Percentiles rank a stretch among this genome's conserved stretches.
Evolutionary conservation across 2,329 filamentous ascomycete genomes (phyloP).

Genomic region (Aspergillus vadensis): DNA sequence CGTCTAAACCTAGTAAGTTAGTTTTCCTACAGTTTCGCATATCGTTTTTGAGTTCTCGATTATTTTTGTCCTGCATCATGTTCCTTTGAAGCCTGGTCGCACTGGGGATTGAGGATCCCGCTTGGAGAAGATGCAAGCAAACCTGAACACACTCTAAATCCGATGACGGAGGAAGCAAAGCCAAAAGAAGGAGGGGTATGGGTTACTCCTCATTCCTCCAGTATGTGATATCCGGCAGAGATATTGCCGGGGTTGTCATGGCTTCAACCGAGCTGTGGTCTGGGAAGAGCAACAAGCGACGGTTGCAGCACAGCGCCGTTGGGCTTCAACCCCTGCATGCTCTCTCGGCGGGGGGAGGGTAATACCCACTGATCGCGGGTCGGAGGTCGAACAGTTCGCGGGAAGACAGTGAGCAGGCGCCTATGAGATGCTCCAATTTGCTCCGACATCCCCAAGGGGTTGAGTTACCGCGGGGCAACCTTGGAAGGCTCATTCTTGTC

Average conservation of each 20-base stretch:
- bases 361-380: slow-evolving; percentile 11
- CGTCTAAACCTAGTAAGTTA: slow-evolving; percentile 6
- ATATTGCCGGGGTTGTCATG: background rate
- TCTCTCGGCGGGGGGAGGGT: slow-evolving; percentile 9
- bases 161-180: background rate
- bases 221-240: background rate
- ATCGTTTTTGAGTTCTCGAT: background rate
- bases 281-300: background rate
- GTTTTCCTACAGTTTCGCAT: background rate
- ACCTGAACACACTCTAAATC: background rate
- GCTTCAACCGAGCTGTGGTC: background rate
- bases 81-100: background rate
- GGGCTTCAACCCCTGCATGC: slow-evolving; percentile 10
- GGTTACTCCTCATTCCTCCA: background rate
- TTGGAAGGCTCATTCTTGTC: slow-evolving; percentile 8
- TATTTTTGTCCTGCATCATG: slow-evolving; percentile 1
- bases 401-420: slow-evolving; percentile 11
- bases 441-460: slow-evolving; percentile 11
- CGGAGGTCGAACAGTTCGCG: slow-evolving; percentile 16
- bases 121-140: background rate
- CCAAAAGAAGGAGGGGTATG: background rate
- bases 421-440: slow-evolving; percentile 18
- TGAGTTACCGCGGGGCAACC: slow-evolving; percentile 14
- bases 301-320: slow-evolving; percentile 2
- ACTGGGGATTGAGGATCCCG: background rate